Evolutionary conservation across 441 rosid genomes (phyloP), one percentile per base, ranked within the genome.

Genomic region (Hura crepitans): DNA sequence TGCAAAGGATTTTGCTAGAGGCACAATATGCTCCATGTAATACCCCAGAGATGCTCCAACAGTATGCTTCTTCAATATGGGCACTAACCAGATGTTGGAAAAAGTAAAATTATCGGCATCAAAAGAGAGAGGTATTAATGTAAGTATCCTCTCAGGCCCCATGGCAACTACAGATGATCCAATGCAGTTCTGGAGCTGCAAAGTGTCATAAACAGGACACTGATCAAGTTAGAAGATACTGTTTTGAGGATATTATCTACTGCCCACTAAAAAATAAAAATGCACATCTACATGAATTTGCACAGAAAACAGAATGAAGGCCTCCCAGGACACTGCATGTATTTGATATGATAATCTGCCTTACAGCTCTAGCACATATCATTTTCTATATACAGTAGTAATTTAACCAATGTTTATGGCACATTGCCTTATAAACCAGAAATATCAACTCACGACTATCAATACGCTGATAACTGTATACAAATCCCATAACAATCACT

Each of bases 141-240:
- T 56, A 55, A 95, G 87, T 45, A 92, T 78, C 85, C 75, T 89
- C 72, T 82, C 89, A 27, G 96, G 94, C 56, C 99, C 97, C 77
- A 92, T 84, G 65, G 93, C 95, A 76, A 82, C 79, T 65, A 90
- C 89, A 61, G 96, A 94, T 66, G 93, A 86, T 74, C 99, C 99
- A 74, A 92, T 78, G 80, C 99, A 95, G 70, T 79, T 75, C 76
- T 73, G 84, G 72, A 89, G 85, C 99, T 90, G 87, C 82, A 77
- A 77, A 70, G 71, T 43, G 45, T 73, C 50, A 73, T 59, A 75
- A 66, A 56, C 57, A 43, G 62, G 53, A 51, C 12, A 72, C 57
- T 43, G 69, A 62, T 77, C 59, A 81, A 53, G n/a, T 70, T 64
- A 69, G 69, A 4, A 59, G 37, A 65, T 60, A 28, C 23, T 1